Evolutionary conservation across 768 basidiomycete species (phyloP).

Genomic region (Boletus eberwhitei): DNA sequence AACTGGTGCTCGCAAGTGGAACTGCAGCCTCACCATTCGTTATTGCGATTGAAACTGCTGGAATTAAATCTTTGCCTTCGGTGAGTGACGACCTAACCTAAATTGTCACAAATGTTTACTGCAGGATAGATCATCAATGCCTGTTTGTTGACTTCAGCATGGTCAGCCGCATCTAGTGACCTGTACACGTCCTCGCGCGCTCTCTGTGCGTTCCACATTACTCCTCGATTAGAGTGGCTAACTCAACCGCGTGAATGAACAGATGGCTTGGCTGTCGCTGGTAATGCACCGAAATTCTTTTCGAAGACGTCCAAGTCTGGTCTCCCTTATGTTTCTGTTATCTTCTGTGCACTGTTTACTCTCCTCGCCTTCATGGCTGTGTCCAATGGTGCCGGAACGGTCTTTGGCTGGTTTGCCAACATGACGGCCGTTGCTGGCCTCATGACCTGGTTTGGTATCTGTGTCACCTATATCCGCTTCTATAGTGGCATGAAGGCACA

Average conservation of each 20-base stretch:
- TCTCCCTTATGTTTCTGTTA: slow-evolving; percentile 70
- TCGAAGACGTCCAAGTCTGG: slow-evolving; percentile 64
- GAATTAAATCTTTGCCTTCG: slow-evolving; percentile 82
- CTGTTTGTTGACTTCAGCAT: slow-evolving; percentile 81
- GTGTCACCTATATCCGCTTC: slow-evolving; percentile 78
- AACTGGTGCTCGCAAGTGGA: slow-evolving; percentile 49
- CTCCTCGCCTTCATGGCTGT: slow-evolving; percentile 82
- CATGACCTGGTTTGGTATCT: slow-evolving; percentile 81
- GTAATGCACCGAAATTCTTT: slow-evolving; percentile 85
- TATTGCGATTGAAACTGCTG: slow-evolving; percentile 80
- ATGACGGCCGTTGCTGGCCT: slow-evolving; percentile 70
- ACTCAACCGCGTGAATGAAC: background rate
- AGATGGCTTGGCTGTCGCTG: slow-evolving; percentile 78
- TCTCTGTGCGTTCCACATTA: slow-evolving; percentile 54
- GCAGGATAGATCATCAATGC: slow-evolving; percentile 67
- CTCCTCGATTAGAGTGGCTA: background rate
- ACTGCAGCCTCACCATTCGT: slow-evolving; percentile 85
- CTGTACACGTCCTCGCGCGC: slow-evolving; percentile 87
- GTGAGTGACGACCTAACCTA: slow-evolving; percentile 38
- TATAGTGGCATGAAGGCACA: slow-evolving; percentile 78
- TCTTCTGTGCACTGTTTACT: slow-evolving; percentile 65
- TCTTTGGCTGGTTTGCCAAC: slow-evolving; percentile 79
- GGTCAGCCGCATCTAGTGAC: slow-evolving; percentile 89
- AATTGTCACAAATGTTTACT: slow-evolving; percentile 1
- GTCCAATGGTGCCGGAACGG: slow-evolving; percentile 58